phyloP scores from a whole-genome alignment of 1,284 basidiomycete species.

The Megacollybia platyphylla region DNA sequence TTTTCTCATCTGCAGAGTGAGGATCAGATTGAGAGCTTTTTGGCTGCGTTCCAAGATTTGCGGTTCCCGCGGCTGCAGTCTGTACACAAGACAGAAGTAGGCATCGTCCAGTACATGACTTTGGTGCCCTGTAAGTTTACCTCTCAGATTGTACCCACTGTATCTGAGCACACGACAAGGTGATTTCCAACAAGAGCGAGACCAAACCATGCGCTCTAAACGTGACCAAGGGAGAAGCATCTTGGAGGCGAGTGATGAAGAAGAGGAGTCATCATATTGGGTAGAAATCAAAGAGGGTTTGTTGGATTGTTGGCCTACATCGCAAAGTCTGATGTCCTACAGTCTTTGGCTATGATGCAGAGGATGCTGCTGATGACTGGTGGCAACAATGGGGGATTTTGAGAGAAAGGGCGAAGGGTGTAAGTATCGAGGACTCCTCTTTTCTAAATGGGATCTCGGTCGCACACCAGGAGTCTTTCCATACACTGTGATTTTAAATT shows the following conservation, averaged over 20 bases:
- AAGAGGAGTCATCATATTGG: slow-evolving; percentile 21
- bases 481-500: too few species aligned
- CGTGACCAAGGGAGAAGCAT: slow-evolving; percentile 22
- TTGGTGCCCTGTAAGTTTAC: neutral
- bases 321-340: too few species aligned
- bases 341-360: slow-evolving; percentile 28
- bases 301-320: too few species aligned
- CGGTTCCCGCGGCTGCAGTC: slow-evolving; percentile 25
- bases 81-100: slow-evolving; percentile 21
- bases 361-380: slow-evolving; percentile 29
- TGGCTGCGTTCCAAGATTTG: slow-evolving; percentile 40
- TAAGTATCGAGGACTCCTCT: too few species aligned
- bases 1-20: slow-evolving; percentile 36
- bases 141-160: too few species aligned
- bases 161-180: slow-evolving; percentile 20
- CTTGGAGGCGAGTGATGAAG: slow-evolving; percentile 13
- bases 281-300: slow-evolving; percentile 19
- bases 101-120: slow-evolving; percentile 21
- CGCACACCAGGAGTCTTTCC: too few species aligned
- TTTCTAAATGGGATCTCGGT: too few species aligned
- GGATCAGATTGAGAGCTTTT: slow-evolving; percentile 38
- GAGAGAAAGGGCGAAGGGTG: slow-evolving; percentile 9
- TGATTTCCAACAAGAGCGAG: slow-evolving; percentile 25
- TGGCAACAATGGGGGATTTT: slow-evolving; percentile 24
- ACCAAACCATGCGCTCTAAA: slow-evolving; percentile 25